These are phyloP conservation scores for Huntiella bhutanensis DNA, from an alignment of 2,329 filamentous ascomycete genomes.

Conservation along the genomic window DNA sequence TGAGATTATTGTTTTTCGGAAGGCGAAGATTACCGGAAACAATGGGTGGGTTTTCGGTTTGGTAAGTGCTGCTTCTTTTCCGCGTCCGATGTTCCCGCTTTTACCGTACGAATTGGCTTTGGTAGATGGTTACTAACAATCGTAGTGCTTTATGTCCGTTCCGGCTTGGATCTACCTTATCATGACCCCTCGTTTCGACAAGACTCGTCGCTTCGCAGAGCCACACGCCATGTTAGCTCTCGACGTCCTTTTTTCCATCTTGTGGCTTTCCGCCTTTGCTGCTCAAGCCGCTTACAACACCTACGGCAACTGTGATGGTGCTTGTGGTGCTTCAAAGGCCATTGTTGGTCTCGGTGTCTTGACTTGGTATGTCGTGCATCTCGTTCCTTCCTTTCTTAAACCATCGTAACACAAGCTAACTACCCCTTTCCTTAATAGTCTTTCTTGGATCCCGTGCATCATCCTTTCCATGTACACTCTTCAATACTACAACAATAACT, in stretches of 20 bases:
- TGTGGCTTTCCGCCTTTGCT: slow-evolving; percentile 50
- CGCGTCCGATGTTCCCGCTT: too few relatives aligned
- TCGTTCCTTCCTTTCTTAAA: not conserved
- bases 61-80: slow-evolving; percentile 25
- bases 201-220: slow-evolving; percentile 41
- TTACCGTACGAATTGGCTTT: too few relatives aligned
- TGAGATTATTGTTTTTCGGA: slow-evolving; percentile 39
- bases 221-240: slow-evolving; percentile 41
- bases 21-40: slow-evolving; percentile 33
- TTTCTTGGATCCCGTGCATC: slow-evolving; percentile 35
- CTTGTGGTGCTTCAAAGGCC: slow-evolving; percentile 41
- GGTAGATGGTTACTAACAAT: not conserved
- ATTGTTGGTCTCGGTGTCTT: slow-evolving; percentile 45
- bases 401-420: slow-evolving; percentile 1
- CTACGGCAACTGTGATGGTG: slow-evolving; percentile 32
- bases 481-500: slow-evolving; percentile 42
- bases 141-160: slow-evolving; percentile 43
- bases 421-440: slow-evolving; percentile 20
- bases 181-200: slow-evolving; percentile 43
- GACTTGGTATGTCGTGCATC: slow-evolving; percentile 30
- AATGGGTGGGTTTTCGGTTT: slow-evolving; percentile 46
- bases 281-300: slow-evolving; percentile 46
- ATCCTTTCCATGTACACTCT: slow-evolving; percentile 41
- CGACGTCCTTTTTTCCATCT: slow-evolving; percentile 36
- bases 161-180: slow-evolving; percentile 46